These are phyloP conservation scores for Phaeosphaeriaceae sp. DNA, from an alignment of 2,329 filamentous ascomycete species.

Conservation along the genomic window DNA sequence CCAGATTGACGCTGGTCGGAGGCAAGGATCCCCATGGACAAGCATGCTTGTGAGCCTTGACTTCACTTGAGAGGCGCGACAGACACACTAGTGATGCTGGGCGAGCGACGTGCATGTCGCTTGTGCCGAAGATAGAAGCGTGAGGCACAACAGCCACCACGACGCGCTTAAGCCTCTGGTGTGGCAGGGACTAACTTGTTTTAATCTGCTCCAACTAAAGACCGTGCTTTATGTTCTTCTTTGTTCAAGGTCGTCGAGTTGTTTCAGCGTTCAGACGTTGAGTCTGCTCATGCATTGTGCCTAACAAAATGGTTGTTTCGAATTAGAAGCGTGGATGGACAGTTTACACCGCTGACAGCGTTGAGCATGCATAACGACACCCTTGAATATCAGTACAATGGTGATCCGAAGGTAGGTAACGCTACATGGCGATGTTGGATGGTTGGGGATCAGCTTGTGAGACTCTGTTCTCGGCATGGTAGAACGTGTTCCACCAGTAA, in stretches of 20 bases:
- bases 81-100: neutral
- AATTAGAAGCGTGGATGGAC: neutral
- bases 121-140: neutral
- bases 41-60: neutral
- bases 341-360: neutral
- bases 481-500: neutral
- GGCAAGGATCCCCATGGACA: neutral
- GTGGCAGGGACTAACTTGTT: neutral
- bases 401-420: neutral
- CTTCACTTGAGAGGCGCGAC: neutral
- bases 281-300: neutral
- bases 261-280: neutral
- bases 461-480: neutral
- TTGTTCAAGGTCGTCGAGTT: neutral
- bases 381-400: neutral
- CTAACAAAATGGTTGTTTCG: neutral
- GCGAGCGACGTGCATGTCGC: slow-evolving; percentile 3
- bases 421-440: neutral
- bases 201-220: neutral
- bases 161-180: neutral
- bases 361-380: neutral
- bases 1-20: neutral
- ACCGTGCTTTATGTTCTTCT: neutral
- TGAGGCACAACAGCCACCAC: neutral
- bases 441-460: neutral